These are phyloP conservation scores for Austroboletus niveus DNA, from an alignment of 1,284 basidiomycete species.

Conservation along the genomic window DNA sequence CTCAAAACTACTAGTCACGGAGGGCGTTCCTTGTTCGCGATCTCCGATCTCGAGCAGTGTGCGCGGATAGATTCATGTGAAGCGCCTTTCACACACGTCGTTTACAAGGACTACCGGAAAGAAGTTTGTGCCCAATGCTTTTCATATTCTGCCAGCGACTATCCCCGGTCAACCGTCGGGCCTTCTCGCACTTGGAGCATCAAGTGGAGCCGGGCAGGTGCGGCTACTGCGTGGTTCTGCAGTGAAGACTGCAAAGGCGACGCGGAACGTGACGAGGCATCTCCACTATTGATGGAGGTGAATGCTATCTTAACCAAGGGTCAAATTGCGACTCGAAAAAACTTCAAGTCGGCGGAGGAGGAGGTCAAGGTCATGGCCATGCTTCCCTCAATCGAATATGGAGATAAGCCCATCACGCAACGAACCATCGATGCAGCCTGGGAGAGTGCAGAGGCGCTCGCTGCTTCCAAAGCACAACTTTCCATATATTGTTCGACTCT, in stretches of 20 bases:
- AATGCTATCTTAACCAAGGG: constrained; percentile 36
- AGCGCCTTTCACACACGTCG: constrained; percentile 47
- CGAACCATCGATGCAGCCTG: constrained; percentile 36
- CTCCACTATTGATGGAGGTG: constrained; percentile 31
- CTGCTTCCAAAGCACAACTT: constrained; percentile 21
- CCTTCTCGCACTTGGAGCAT: constrained; percentile 41
- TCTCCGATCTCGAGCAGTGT: constrained; percentile 37
- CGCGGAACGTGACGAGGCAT: constrained; percentile 41
- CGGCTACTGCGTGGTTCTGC: constrained; percentile 55
- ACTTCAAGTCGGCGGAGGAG: constrained; percentile 33
- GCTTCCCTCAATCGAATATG: constrained; percentile 10
- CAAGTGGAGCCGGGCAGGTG: constrained; percentile 31
- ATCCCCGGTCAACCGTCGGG: constrained; percentile 11
- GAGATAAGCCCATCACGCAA: constrained; percentile 22
- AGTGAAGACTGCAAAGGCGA: constrained; percentile 42
- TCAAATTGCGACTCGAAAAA: constrained; percentile 25
- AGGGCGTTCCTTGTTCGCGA: constrained; percentile 54
- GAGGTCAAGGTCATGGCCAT: constrained; percentile 18
- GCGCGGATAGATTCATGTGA: constrained; percentile 42
- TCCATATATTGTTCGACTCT: constrained; percentile 22
- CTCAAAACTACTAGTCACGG: constrained; percentile 41
- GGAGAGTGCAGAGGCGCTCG: constrained; percentile 24
- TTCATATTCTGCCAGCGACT: constrained; percentile 51
- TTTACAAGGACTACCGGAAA: constrained; percentile 55
- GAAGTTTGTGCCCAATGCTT: constrained; percentile 67